Evolutionary conservation across 129 eudicot species (phyloP).

Genomic region (Flaveria robusta): DNA sequence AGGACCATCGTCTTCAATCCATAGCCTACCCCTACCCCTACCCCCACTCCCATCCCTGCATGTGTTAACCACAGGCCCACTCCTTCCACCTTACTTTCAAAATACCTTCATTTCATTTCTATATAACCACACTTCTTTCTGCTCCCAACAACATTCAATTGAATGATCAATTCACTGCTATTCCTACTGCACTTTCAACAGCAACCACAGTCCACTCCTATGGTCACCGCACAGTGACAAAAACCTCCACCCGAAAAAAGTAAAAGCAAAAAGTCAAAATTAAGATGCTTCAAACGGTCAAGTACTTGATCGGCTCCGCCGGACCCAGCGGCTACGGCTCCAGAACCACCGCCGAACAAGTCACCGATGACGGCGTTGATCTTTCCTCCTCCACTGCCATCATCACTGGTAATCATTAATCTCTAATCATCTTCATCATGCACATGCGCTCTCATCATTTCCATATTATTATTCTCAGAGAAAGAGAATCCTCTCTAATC

Average conservation of each 20-base stretch:
- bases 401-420: constrained; percentile 61
- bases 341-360: constrained; percentile 86
- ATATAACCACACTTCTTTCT: constrained; percentile 10
- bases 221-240: no score
- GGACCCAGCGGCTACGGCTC: constrained; percentile 96
- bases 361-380: constrained; percentile 49
- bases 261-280: background rate
- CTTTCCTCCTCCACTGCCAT: constrained; percentile 61
- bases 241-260: background rate
- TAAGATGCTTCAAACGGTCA: constrained; percentile 63
- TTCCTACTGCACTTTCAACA: background rate
- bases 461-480: constrained; percentile 9
- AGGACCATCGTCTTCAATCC: constrained; percentile 1
- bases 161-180: constrained; percentile 11
- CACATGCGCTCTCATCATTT: constrained; percentile 46
- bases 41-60: constrained; percentile 2
- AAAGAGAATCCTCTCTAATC: background rate
- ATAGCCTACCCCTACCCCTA: constrained; percentile 3
- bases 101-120: background rate
- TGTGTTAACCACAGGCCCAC: constrained; percentile 12
- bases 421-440: constrained; percentile 19
- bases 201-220: no score
- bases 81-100: constrained; percentile 8
- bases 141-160: constrained; percentile 6
- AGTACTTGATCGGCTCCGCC: constrained; percentile 73